Base-by-base conservation (phyloP, 192 early-diverging fungal genomes). In the Podila epigama region DNA sequence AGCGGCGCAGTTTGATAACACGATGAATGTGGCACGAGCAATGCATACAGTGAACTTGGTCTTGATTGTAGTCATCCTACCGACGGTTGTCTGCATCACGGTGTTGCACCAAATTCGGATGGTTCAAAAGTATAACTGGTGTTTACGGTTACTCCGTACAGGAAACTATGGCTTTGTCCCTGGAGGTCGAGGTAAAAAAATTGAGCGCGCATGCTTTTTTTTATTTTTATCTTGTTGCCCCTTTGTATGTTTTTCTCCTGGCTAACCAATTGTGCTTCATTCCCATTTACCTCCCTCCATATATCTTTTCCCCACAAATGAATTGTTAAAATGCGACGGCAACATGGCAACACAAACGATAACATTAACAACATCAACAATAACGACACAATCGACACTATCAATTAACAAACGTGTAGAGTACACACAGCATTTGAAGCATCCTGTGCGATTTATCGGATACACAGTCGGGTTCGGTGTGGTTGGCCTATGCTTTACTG, bases 111-210 rank as follows among this genome's bases (percentile, higher is more conserved):
- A 77, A 32, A 59, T 77, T 37, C 58, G 73, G 18, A 77, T 77
- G 73, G 56, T 77, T 9, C 73, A 77, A 59, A 77, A 77, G 61
- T 77, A 77, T 48, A 77, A 77, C 22, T 77, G 73, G 73, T 77
- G 73, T 42, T 33, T 77, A 10, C 55, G 73, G 1, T 42, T 77
- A 5, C 57, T 77, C 48, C 37, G 73, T n/a, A 68, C 63, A 2
- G 73, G 73, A 4, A 68, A 77, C 61, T 77, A 77, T 32, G 66
- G 59, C 1, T 77, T 77, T 57, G 73, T 77, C 15, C 73, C 73
- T 15, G 73, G 73, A 9, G 73, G 73, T 32, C 65, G 73, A 52
- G 73, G 73, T 77, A 77, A 64, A 35, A 20, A 20, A 41, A 28
- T 33, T 29, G 2, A 16, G 4, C 33, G 40, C 18, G 40, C 7